Conservation (phyloP, 805 yeast species). For the Teunomyces tritomae region DNA sequence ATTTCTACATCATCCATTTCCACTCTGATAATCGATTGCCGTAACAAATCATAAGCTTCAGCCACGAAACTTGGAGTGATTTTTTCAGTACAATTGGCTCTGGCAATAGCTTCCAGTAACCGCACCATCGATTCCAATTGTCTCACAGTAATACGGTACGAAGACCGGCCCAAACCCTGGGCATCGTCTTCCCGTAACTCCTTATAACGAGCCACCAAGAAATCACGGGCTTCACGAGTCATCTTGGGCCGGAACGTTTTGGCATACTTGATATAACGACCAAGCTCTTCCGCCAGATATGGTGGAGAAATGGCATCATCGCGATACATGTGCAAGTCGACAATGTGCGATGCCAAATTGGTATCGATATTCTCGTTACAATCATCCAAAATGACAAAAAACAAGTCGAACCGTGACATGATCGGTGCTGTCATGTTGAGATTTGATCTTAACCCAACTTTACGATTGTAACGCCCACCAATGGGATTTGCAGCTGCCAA, state of each 20-base stretch:
- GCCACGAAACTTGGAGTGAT: slow-evolving; percentile 83
- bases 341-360: slow-evolving; percentile 88
- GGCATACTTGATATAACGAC: slow-evolving; percentile 88
- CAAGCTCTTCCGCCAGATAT: slow-evolving; percentile 80
- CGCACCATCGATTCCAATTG: slow-evolving; percentile 94
- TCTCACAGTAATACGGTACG: slow-evolving; percentile 94
- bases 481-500: slow-evolving; percentile 98
- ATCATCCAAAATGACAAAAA: slow-evolving; percentile 92
- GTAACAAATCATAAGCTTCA: slow-evolving; percentile 86
- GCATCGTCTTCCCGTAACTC: slow-evolving; percentile 88
- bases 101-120: slow-evolving; percentile 91
- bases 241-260: slow-evolving; percentile 87
- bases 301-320: slow-evolving; percentile 92
- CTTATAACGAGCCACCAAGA: slow-evolving; percentile 74
- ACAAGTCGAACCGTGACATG: slow-evolving; percentile 96
- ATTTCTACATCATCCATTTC: slow-evolving; percentile 91
- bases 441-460: slow-evolving; percentile 77
- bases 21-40: slow-evolving; percentile 89
- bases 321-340: slow-evolving; percentile 83
- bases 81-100: slow-evolving; percentile 91
- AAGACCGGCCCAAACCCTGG: slow-evolving; percentile 78
- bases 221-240: slow-evolving; percentile 76
- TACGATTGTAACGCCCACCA: slow-evolving; percentile 94
- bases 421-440: slow-evolving; percentile 96
- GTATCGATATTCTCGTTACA: slow-evolving; percentile 90